A percentile compares a stretch with the other conserved stretches of the same genome.
Evolutionary conservation across 495 filamentous ascomycete genomes (phyloP).

Genomic region (Penicillium parvum): DNA sequence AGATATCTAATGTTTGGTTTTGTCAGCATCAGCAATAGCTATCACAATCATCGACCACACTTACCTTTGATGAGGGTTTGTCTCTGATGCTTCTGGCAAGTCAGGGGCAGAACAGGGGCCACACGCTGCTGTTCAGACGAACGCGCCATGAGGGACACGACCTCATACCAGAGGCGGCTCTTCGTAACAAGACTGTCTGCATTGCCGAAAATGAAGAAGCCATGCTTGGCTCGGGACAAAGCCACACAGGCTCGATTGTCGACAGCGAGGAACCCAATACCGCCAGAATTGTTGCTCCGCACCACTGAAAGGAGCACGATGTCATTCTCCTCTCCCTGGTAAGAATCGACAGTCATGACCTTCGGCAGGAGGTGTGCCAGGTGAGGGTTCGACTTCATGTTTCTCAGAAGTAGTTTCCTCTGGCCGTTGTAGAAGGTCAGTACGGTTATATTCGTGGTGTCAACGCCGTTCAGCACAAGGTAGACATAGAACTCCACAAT

Average conservation of each 20-base stretch:
- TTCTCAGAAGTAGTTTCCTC: constrained; percentile 55
- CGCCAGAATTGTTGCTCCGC: constrained; percentile 54
- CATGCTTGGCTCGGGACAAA: constrained; percentile 77
- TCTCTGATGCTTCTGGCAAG: constrained; percentile 37
- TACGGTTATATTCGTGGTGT: constrained; percentile 64
- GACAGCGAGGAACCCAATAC: constrained; percentile 68
- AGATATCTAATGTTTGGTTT: constrained; percentile 13
- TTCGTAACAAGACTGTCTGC: constrained; percentile 43
- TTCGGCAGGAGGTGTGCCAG: constrained; percentile 52
- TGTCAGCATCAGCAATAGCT: background rate
- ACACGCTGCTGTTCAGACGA: constrained; percentile 18
- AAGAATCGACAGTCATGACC: constrained; percentile 83
- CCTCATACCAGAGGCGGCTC: constrained; percentile 33
- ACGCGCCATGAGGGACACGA: constrained; percentile 32
- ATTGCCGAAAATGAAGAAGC: constrained; percentile 88
- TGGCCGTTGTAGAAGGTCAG: constrained; percentile 93
- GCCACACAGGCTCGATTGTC: constrained; percentile 84
- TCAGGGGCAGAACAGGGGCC: constrained; percentile 35
- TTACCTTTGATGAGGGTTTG: constrained; percentile 28
- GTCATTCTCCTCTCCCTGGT: constrained; percentile 93
- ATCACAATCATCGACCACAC: too few species aligned
- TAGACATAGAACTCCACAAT: constrained; percentile 67
- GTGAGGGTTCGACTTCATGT: constrained; percentile 47
- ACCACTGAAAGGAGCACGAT: constrained; percentile 82
- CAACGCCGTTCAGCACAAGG: constrained; percentile 62